These are phyloP conservation scores for Pythium oligandrum DNA, from an alignment of 352 stramenopile genomes.

Conservation along the genomic window DNA sequence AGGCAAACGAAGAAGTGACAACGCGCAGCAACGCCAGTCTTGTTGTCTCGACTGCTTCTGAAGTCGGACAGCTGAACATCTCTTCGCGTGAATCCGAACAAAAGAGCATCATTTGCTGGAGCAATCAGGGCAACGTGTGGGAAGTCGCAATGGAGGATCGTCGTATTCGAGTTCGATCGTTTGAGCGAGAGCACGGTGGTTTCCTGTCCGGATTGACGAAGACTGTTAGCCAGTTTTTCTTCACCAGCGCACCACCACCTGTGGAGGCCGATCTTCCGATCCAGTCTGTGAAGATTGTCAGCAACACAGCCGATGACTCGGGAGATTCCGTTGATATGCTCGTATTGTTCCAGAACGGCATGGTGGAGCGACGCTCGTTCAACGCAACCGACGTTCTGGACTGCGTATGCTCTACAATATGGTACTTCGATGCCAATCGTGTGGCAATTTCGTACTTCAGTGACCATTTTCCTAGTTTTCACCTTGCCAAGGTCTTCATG, in stretches of 20 bases:
- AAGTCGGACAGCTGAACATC: not conserved
- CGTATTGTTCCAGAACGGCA: conserved; percentile 59
- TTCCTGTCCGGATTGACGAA: conserved; percentile 71
- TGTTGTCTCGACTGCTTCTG: conserved; percentile 14
- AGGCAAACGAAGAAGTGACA: conserved; percentile 37
- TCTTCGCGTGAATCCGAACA: conserved; percentile 19
- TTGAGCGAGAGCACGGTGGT: conserved; percentile 61
- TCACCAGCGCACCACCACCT: conserved; percentile 21
- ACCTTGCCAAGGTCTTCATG: conserved; percentile 59
- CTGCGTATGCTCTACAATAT: conserved; percentile 44
- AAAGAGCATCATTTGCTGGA: conserved; percentile 73
- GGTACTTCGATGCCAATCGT: conserved; percentile 55
- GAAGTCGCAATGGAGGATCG: conserved; percentile 75
- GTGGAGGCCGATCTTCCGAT: conserved; percentile 54
- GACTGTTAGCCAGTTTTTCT: conserved; percentile 79
- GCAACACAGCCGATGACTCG: conserved; percentile 18
- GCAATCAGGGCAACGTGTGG: conserved; percentile 73
- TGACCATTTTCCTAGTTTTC: conserved; percentile 49
- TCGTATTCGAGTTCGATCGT: conserved; percentile 65
- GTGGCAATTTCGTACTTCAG: conserved; percentile 70
- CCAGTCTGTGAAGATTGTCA: conserved; percentile 44
- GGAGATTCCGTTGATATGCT: conserved; percentile 49
- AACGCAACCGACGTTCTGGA: conserved; percentile 62
- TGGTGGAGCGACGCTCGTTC: conserved; percentile 67
- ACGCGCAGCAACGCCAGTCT: conserved; percentile 39